These are phyloP conservation scores for Cladosporium phlei DNA, from an alignment of 2,329 filamentous ascomycete species.

Conservation along the genomic window DNA sequence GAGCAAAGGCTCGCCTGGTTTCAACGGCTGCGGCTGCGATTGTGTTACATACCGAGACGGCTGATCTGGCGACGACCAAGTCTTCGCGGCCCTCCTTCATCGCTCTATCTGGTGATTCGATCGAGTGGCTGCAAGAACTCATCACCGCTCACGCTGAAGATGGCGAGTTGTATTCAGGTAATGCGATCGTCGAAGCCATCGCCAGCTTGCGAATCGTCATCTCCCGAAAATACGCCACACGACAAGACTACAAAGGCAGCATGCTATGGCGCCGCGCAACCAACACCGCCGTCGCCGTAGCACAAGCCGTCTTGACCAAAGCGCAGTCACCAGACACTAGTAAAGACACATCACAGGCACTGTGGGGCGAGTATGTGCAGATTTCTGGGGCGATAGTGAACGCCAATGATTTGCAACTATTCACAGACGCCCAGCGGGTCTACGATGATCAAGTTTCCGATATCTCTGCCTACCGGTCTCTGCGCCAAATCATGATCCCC, in stretches of 20 bases:
- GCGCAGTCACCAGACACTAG: conserved; percentile 26
- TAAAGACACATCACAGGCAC: conserved; percentile 40
- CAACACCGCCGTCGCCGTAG: conserved; percentile 61
- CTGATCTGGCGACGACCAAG: conserved; percentile 3
- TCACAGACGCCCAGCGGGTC: conserved; percentile 36
- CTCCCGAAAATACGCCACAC: conserved; percentile 73
- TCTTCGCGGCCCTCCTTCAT: conserved; percentile 70
- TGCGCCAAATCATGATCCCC: conserved; percentile 70
- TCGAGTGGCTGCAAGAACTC: conserved; percentile 62
- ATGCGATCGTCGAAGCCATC: conserved; percentile 62
- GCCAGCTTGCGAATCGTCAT: conserved; percentile 66
- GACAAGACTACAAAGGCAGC: conserved; percentile 63
- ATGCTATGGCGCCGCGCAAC: conserved; percentile 80
- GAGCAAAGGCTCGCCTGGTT: conserved; percentile 60
- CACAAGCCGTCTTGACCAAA: conserved; percentile 61
- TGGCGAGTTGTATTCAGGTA: conserved; percentile 63
- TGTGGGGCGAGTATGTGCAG: conserved; percentile 58
- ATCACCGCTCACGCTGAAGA: conserved; percentile 45
- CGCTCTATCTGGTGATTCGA: conserved; percentile 78
- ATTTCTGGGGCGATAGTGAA: conserved; percentile 36
- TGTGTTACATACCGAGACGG: conserved; percentile 59
- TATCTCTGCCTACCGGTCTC: conserved; percentile 63
- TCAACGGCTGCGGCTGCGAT: conserved; percentile 1
- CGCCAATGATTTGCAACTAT: conserved; percentile 33
- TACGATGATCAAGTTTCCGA: conserved; percentile 74